Base-by-base conservation (phyloP, 495 filamentous ascomycete species). In the Penicillium flavigenum region DNA sequence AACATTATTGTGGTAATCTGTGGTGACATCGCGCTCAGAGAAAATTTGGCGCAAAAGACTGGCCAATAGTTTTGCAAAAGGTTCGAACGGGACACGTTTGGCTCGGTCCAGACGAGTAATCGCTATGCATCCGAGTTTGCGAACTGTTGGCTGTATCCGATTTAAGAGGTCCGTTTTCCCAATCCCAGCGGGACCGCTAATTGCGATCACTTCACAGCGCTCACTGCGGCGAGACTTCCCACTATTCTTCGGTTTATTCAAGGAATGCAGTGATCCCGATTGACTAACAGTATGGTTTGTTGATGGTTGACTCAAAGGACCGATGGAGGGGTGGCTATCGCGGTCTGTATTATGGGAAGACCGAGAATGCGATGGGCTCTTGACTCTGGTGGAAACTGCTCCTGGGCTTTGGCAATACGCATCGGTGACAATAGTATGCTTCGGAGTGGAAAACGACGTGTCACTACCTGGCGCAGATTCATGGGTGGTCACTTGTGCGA, bases 41-140 rank as follows among this genome's bases (percentile, higher is more conserved):
- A 93, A 96, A 8, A 95, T 91, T 63, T 96, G 92, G 48, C 90
- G 88, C 59, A 96, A 88, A 5, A 96, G 75, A 39, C 88, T 92
- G 6, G 89, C 89, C 57, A 96, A 75, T 2, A 92, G 75, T 63
- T 87, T 88, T 3, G 94, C 78, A 39, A 96, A 81, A 0, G 91
- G 89, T 29, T 91, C 90, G 67, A 93, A 96, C 4, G 92, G 89
- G 1, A 88, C 86, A 55, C 83, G 83, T 69, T 86, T 84, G 4
- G 88, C 84, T n/a, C 84, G 84, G 61, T 96, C 91, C 59, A 96
- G 90, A 67, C 92, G 92, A 19, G 90, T 86, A 36, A 86, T 86
- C 0, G 90, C 88, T 63, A 91, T 91, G 63, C 93, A 96, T 1
- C 90, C 90, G 47, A 79, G 68, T 55, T 83, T 83, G 43, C 92